Evolutionary conservation across 805 yeast species (phyloP).

Genomic region (Wickerhamomyces rabaulensis): DNA sequence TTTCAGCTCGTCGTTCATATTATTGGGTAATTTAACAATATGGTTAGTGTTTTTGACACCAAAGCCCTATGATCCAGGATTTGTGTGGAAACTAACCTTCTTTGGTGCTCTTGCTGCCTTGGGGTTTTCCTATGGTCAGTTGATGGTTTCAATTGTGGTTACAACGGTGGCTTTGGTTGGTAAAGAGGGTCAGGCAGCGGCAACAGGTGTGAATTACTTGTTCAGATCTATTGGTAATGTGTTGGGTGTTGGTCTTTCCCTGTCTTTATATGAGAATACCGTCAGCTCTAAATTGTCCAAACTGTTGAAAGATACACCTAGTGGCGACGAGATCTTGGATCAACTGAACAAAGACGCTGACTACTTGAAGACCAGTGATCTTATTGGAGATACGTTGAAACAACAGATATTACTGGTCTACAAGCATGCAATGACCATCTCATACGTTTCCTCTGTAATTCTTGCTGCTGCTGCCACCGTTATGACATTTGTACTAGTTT

Average conservation of each 20-base stretch:
- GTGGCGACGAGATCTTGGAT: neutral
- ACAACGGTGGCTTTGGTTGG: conserved; percentile 37
- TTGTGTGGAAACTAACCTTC: conserved; percentile 9
- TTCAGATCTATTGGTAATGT: conserved; percentile 40
- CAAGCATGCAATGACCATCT: neutral
- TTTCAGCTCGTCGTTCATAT: conserved; percentile 13
- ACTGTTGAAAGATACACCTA: conserved; percentile 7
- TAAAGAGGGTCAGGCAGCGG: conserved; percentile 36
- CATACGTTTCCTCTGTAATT: neutral
- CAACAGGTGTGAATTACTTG: conserved; percentile 39
- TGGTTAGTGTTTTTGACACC: conserved; percentile 18
- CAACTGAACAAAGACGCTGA: neutral
- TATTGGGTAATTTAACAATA: conserved; percentile 11
- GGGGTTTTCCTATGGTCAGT: neutral
- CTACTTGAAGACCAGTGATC: neutral
- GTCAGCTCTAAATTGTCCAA: neutral
- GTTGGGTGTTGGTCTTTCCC: conserved; percentile 35
- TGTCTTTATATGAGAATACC: conserved; percentile 26
- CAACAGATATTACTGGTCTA: neutral
- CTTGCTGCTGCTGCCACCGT: neutral
- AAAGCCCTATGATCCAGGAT: conserved; percentile 3
- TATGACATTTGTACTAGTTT: no score
- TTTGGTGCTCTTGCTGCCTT: no score
- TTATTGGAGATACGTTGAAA: neutral
- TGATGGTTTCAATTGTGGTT: conserved; percentile 24